Conservation (phyloP, 1,139 yeast species). For the Candida gigantensis region DNA sequence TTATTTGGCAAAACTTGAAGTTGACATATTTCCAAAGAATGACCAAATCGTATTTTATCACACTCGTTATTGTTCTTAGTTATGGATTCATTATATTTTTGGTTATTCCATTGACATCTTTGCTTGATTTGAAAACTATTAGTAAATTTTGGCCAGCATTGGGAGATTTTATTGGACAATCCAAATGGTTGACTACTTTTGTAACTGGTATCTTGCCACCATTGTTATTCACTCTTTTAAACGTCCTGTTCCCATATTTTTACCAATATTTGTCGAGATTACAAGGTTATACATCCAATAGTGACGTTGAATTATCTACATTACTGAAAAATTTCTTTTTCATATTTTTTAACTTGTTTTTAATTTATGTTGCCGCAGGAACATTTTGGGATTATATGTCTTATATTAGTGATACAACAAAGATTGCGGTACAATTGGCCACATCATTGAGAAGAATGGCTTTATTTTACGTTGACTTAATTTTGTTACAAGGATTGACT, state of each 20-base stretch:
- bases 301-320: conserved; percentile 74
- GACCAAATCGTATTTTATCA: conserved; percentile 58
- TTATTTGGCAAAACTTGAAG: conserved; percentile 73
- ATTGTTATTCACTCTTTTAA: conserved; percentile 67
- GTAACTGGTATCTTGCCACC: conserved; percentile 80
- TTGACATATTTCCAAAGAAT: conserved; percentile 57
- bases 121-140: conserved; percentile 70
- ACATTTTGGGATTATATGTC: conserved; percentile 77
- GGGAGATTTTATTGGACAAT: conserved; percentile 57
- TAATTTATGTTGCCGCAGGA: conserved; percentile 79
- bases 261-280: conserved; percentile 65
- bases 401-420: conserved; percentile 74
- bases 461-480: conserved; percentile 71
- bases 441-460: conserved; percentile 68
- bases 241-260: conserved; percentile 66
- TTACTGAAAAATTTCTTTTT: conserved; percentile 78
- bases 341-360: conserved; percentile 73
- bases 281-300: conserved; percentile 73
- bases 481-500: conserved; percentile 73
- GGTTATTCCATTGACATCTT: conserved; percentile 72
- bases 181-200: conserved; percentile 69
- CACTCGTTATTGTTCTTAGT: conserved; percentile 60
- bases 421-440: conserved; percentile 72
- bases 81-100: conserved; percentile 68
- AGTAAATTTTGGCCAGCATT: conserved; percentile 72